Base-by-base conservation (phyloP, 2,329 filamentous ascomycete species). In the Aspergillus tamarii region DNA sequence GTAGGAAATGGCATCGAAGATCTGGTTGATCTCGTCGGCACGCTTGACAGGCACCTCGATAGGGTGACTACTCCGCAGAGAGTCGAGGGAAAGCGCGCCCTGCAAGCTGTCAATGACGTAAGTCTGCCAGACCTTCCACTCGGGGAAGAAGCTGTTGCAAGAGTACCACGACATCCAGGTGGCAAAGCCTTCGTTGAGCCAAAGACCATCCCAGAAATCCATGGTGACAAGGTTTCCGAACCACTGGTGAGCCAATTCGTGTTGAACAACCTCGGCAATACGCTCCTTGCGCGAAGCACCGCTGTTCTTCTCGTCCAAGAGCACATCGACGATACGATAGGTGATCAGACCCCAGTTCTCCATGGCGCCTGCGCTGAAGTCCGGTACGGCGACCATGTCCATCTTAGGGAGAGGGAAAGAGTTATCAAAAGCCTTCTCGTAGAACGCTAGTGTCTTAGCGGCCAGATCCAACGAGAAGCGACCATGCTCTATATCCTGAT, bases 271-370 rank as follows among this genome's bases (percentile, higher is more conserved):
- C 78, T 97, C 94, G 59, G 94, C 94, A 60, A 98, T 92, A 45
- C 94, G 89, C 82, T 97, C 91, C 83, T 96, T 97, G 65, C 90
- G 92, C 43, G 91, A 90, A 23, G 94, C 94, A 74, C 93, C 91
- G 73, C 92, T 95, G 3, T 88, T 91, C 84, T 96, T 95, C 80
- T 97, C 93, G 72, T 98, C 94, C 66, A 96, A 88, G 64, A 98
- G 86, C 54, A 98, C 80, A 74, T 96, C 93, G 39, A 97, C 94
- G 26, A 96, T 91, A 68, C 94, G 91, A 82, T 97, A 98, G 8
- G 94, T 98, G 70, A 98, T 89, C 59, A 98, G 84, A 75, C 94
- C 94, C 94, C 94, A 98, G 79, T 98, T 98, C 84, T 98, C 94
- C 94, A 98, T 97, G 64, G 94, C 94, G 66, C 94, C 94, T 56